phyloP scores from a whole-genome alignment of 805 yeast species.

The Schizosaccharomyces japonicus region DNA sequence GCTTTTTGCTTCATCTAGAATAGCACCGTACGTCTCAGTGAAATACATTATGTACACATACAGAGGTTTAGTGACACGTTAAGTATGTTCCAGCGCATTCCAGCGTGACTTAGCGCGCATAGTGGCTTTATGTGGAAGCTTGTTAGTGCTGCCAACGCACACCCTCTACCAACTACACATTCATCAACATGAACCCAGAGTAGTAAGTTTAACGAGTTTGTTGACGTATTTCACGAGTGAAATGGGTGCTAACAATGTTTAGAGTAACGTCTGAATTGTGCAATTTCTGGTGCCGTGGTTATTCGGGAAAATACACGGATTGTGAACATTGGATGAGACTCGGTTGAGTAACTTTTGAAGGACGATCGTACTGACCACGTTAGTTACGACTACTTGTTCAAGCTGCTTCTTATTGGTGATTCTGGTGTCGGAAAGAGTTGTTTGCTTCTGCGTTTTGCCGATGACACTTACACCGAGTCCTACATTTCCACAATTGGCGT shows the following conservation, averaged over 20 bases:
- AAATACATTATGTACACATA: too few relatives aligned
- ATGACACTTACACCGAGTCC: conserved; percentile 88
- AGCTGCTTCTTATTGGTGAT: conserved; percentile 84
- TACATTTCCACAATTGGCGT: conserved; percentile 96
- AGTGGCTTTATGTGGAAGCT: too few relatives aligned
- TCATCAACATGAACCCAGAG: conserved; percentile 4
- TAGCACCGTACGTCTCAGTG: too few relatives aligned
- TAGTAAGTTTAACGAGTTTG: not conserved
- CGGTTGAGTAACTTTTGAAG: not conserved
- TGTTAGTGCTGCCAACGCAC: too few relatives aligned
- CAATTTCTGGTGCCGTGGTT: not conserved
- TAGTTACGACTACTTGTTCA: conserved; percentile 65
- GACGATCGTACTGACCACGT: not conserved
- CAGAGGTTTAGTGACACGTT: too few relatives aligned
- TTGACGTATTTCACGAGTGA: not conserved
- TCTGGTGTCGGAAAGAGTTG: conserved; percentile 98
- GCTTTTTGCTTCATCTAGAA: too few relatives aligned
- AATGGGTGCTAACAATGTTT: not conserved
- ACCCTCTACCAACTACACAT: too few relatives aligned
- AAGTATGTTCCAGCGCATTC: too few relatives aligned
- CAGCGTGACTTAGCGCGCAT: too few relatives aligned
- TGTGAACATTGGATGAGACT: not conserved
- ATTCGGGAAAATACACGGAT: not conserved
- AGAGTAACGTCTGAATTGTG: not conserved
- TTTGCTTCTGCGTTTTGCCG: conserved; percentile 81